Base-by-base conservation (phyloP, 805 yeast genomes). In the Kregervanrija pseudodelftensis region DNA sequence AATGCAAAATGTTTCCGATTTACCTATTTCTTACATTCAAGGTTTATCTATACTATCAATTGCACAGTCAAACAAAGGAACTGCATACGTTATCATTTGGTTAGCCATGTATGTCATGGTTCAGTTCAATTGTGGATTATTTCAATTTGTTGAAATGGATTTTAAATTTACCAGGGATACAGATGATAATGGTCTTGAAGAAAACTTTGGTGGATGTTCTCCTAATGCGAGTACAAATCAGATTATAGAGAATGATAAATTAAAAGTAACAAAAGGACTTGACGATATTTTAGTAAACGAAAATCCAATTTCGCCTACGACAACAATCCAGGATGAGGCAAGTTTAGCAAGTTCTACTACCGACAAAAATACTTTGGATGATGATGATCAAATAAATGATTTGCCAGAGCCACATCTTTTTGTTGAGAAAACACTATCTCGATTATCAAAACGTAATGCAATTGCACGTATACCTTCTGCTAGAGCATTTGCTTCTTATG, bases 11-110 rank as follows among this genome's bases (percentile, higher is more conserved):
- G 83, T 83, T 39, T 75, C 85, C 31, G 93, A 84, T 58, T 67
- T 84, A 40, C 93, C 93, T 1, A 82, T 84, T 51, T 90, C 91
- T 0, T 83, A 82, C 56, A 55, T 84, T 40, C 87, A 82, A 54
- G 80, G 85, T 1, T 66, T 83, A 61, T 74, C 76, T 2, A 49
- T 59, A 15, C 61, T 65, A 36, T 74, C 76, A 11, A 36, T 40
- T 7, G 53, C 44, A 8, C 53, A 65, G 49, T 57, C 54, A n/a
- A 55, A 64, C 40, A 64, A 64, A 43, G 69, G 68, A 37, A 64
- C 65, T 1, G 81, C 82, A 2, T 77, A 76, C 55, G 77, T 77
- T 31, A 73, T 76, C 58, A 77, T 77, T 42, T 77, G 76, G 62
- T 62, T 77, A 33, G 78, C 80, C 4, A 65, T 75, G 43, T 78